phyloP scores from a whole-genome alignment of 768 basidiomycete species.

The Mycena chlorophos region DNA sequence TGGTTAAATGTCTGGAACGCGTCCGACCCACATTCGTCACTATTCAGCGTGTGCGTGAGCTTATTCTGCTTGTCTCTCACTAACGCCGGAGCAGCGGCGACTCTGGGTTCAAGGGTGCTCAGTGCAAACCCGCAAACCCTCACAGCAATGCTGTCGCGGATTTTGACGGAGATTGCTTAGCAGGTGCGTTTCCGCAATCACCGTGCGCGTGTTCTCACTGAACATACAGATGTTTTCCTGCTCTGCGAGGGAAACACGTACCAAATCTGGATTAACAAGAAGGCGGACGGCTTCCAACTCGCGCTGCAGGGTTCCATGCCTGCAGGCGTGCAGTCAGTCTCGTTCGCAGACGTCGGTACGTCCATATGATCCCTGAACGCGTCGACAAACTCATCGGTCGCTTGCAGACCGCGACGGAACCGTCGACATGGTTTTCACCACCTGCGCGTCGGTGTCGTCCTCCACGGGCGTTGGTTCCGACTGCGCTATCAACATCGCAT shows the following conservation, averaged over 20 bases:
- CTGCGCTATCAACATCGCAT: slow-evolving; percentile 88
- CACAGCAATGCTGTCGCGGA: slow-evolving; percentile 96
- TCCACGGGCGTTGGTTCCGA: slow-evolving; percentile 69
- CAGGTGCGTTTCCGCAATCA: slow-evolving; percentile 54
- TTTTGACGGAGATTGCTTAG: slow-evolving; percentile 92
- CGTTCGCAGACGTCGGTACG: slow-evolving; percentile 89
- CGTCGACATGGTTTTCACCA: slow-evolving; percentile 90
- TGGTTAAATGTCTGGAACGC: slow-evolving; percentile 84
- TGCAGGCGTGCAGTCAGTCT: slow-evolving; percentile 69
- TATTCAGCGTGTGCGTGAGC: slow-evolving; percentile 67
- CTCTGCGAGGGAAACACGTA: slow-evolving; percentile 76
- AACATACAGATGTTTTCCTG: slow-evolving; percentile 75
- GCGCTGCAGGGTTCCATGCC: slow-evolving; percentile 72
- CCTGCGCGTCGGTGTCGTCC: slow-evolving; percentile 70
- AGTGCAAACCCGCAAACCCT: slow-evolving; percentile 80
- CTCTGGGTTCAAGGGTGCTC: slow-evolving; percentile 59
- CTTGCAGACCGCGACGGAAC: slow-evolving; percentile 87
- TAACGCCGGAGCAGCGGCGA: slow-evolving; percentile 41
- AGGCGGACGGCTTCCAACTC: slow-evolving; percentile 70
- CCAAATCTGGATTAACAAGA: slow-evolving; percentile 93
- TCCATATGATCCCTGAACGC: slow-evolving; percentile 7
- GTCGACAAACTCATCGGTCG: slow-evolving; percentile 3
- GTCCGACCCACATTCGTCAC: slow-evolving; percentile 47
- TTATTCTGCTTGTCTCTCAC: background rate
- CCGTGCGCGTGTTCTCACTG: background rate